These are phyloP conservation scores for Paecilomyces variotii DNA, from an alignment of 2,329 filamentous ascomycete species.

Conservation along the genomic window DNA sequence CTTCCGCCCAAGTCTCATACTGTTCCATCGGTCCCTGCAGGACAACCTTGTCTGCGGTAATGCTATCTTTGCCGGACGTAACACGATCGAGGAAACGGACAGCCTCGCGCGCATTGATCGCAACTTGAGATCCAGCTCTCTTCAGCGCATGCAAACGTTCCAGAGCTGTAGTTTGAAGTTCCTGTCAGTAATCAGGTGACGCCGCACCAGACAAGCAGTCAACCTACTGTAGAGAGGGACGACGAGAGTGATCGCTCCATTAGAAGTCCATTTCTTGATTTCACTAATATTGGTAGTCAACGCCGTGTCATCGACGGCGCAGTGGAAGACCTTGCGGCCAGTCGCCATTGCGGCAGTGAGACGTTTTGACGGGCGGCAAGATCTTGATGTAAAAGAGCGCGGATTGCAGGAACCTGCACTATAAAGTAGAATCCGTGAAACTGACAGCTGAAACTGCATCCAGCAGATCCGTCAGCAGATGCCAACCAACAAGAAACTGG, in stretches of 20 bases:
- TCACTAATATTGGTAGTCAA: slow-evolving; percentile 45
- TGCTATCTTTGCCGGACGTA: slow-evolving; percentile 39
- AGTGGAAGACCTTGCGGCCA: slow-evolving; percentile 41
- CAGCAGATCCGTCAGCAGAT: slow-evolving; percentile 14
- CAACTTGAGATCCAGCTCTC: slow-evolving; percentile 38
- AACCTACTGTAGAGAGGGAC: slow-evolving; percentile 45
- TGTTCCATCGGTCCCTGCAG: slow-evolving; percentile 44
- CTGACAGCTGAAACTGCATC: slow-evolving; percentile 23
- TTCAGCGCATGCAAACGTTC: slow-evolving; percentile 40
- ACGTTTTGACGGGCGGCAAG: slow-evolving; percentile 17
- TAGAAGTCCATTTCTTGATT: slow-evolving; percentile 45
- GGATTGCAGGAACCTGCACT: slow-evolving; percentile 12
- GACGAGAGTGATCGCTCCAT: slow-evolving; percentile 42
- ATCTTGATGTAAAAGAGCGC: slow-evolving; percentile 8
- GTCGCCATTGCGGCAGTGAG: slow-evolving; percentile 27
- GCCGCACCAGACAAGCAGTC: background rate
- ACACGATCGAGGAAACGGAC: slow-evolving; percentile 45
- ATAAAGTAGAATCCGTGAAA: slow-evolving; percentile 19
- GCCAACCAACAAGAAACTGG: background rate
- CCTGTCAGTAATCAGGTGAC: slow-evolving; percentile 6
- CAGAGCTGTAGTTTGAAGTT: slow-evolving; percentile 27
- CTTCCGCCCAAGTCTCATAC: slow-evolving; percentile 39
- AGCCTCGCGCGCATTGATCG: slow-evolving; percentile 44
- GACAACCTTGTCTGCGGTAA: slow-evolving; percentile 34
- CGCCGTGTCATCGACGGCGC: slow-evolving; percentile 46